Percentiles rank a stretch among this genome's conserved stretches.
Evolutionary conservation across 345 rosid genomes (phyloP).

Genomic region (Brassica juncea): DNA sequence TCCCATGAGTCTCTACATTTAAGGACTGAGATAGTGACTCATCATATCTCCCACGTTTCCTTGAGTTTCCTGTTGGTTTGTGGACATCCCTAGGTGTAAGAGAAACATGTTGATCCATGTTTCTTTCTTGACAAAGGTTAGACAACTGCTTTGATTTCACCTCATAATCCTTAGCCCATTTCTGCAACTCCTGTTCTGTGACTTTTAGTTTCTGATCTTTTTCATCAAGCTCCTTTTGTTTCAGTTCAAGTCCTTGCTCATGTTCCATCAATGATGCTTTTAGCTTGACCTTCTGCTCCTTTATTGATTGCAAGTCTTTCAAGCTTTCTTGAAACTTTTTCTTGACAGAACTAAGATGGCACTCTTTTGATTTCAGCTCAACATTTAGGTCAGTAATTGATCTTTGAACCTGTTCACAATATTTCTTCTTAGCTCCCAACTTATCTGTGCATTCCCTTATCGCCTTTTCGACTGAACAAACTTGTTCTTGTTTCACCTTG

Average conservation of each 20-base stretch:
- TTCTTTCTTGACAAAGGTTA: conserved; percentile 16
- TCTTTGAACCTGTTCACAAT: conserved; percentile 13
- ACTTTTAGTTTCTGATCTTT: conserved; percentile 26
- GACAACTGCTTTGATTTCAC: conserved; percentile 15
- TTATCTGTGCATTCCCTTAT: conserved; percentile 16
- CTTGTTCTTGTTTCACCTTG: conserved; percentile 22
- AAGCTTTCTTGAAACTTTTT: conserved; percentile 20
- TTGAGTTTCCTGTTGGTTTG: neutral
- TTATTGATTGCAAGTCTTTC: conserved; percentile 32
- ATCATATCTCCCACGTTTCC: conserved; percentile 32
- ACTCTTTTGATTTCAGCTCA: conserved; percentile 25
- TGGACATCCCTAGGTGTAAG: conserved; percentile 6
- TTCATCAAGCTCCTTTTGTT: conserved; percentile 32
- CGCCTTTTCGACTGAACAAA: conserved; percentile 21
- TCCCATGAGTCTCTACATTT: conserved; percentile 22
- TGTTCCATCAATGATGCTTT: conserved; percentile 32
- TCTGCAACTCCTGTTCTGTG: conserved; percentile 10
- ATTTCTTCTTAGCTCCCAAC: conserved; percentile 12
- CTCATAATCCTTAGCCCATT: conserved; percentile 29
- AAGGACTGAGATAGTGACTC: conserved; percentile 33
- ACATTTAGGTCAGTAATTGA: conserved; percentile 19
- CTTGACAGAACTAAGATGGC: conserved; percentile 6
- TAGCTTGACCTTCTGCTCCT: conserved; percentile 20
- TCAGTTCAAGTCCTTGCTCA: conserved; percentile 21
- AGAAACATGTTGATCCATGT: conserved; percentile 27